phyloP scores from a whole-genome alignment of 2,329 filamentous ascomycete species.

The Stagonosporopsis chrysanthemi region DNA sequence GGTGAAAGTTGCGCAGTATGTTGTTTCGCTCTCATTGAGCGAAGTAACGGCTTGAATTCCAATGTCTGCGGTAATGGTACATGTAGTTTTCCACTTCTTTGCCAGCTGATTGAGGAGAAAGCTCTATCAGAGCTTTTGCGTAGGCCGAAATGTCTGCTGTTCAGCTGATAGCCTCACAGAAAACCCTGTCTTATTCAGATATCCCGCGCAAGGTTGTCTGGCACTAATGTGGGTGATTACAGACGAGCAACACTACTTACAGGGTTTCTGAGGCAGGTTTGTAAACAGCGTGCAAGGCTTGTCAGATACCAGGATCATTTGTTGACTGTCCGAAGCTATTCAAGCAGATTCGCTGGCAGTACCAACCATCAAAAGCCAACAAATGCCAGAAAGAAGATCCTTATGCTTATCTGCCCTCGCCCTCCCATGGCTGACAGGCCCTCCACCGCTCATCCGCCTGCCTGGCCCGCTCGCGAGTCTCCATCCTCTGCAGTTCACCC shows the following conservation, averaged over 20 bases:
- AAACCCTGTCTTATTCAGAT: too few relatives aligned
- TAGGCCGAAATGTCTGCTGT: neutral
- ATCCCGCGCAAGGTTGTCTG: too few relatives aligned
- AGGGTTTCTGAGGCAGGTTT: too few relatives aligned
- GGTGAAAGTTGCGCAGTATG: neutral
- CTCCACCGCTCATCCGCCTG: conserved; percentile 4
- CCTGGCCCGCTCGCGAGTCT: conserved; percentile 14
- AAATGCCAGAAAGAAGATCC: neutral
- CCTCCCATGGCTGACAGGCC: neutral
- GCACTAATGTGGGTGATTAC: too few relatives aligned
- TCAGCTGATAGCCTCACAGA: too few relatives aligned
- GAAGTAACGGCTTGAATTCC: neutral
- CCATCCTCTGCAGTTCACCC: conserved; percentile 20
- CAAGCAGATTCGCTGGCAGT: too few relatives aligned
- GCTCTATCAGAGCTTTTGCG: neutral
- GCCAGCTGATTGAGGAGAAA: neutral
- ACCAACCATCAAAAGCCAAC: neutral
- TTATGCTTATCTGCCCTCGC: neutral
- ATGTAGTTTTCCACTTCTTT: neutral
- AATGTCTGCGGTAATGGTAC: neutral
- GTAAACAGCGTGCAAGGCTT: neutral
- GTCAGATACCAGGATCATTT: neutral
- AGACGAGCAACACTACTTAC: too few relatives aligned
- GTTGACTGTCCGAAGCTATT: neutral
- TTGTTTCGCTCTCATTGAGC: neutral